These are phyloP conservation scores for Scutellaria barbata DNA, from an alignment of 257 asterid species.

Conservation along the genomic window DNA sequence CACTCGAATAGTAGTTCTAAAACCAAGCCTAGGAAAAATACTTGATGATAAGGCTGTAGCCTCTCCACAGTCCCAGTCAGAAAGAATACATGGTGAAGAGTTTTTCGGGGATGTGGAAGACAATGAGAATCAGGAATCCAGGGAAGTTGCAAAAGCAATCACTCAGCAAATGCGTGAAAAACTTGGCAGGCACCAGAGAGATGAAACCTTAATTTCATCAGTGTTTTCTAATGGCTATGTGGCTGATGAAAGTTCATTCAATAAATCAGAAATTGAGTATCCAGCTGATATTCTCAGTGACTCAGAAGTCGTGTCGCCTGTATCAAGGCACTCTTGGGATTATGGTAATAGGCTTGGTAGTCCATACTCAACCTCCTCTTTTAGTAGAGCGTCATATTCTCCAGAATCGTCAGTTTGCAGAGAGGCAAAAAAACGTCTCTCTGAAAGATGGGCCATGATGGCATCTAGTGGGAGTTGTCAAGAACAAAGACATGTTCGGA, in stretches of 20 bases:
- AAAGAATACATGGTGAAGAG: constrained; percentile 51
- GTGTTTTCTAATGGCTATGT: constrained; percentile 75
- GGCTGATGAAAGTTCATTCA: constrained; percentile 90
- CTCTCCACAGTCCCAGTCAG: constrained; percentile 60
- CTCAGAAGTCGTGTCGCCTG: constrained; percentile 84
- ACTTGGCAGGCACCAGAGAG: constrained; percentile 59
- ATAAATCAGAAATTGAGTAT: constrained; percentile 75
- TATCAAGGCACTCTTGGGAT: constrained; percentile 95
- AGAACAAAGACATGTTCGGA: constrained; percentile 66
- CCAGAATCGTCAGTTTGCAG: constrained; percentile 94
- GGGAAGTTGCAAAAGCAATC: constrained; percentile 80
- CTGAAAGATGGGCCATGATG: constrained; percentile 97
- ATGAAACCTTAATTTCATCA: constrained; percentile 73
- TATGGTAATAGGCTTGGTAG: constrained; percentile 76
- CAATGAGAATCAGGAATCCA: constrained; percentile 67
- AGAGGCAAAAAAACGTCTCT: constrained; percentile 97
- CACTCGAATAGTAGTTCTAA: constrained; percentile 93
- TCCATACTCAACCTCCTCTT: constrained; percentile 79
- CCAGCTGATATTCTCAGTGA: constrained; percentile 75
- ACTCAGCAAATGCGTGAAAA: constrained; percentile 74
- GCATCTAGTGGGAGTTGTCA: constrained; percentile 68
- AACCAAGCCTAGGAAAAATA: constrained; percentile 73
- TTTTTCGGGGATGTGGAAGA: constrained; percentile 58
- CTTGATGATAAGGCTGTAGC: constrained; percentile 51
- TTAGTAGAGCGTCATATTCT: constrained; percentile 86